phyloP scores from a whole-genome alignment of 73 alveolate genomes.

The Breviolum minutum region DNA sequence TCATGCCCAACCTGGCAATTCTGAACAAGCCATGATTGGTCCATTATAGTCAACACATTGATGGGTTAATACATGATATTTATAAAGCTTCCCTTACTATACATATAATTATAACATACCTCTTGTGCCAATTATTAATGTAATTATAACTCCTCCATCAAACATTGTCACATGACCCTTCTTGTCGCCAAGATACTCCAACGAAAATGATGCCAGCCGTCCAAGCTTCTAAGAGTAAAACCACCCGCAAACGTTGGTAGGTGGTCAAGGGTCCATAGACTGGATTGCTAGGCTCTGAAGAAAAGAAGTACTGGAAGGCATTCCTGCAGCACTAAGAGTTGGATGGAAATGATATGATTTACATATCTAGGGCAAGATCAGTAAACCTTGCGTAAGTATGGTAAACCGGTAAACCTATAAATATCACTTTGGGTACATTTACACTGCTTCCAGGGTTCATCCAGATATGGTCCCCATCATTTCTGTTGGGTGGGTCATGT shows the following conservation, averaged over 20 bases:
- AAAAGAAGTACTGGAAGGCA: neutral
- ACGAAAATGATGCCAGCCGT: constrained; percentile 56
- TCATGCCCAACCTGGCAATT: neutral
- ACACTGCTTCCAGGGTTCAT: too few species aligned
- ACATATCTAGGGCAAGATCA: too few species aligned
- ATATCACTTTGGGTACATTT: too few species aligned
- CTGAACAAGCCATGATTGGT: neutral
- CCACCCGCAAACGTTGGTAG: constrained; percentile 75
- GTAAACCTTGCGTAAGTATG: too few species aligned
- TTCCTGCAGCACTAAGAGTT: neutral
- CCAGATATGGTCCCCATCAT: too few species aligned
- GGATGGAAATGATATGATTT: neutral
- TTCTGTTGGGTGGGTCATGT: too few species aligned
- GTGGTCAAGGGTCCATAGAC: constrained; percentile 71
- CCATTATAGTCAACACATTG: neutral
- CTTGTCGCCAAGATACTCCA: neutral
- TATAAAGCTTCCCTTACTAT: neutral
- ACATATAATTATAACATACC: neutral
- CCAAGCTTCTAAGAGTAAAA: constrained; percentile 68
- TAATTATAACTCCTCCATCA: neutral
- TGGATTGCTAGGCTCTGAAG: neutral
- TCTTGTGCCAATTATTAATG: neutral
- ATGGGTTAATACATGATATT: neutral
- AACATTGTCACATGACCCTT: neutral
- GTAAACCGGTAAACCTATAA: too few species aligned